These are phyloP conservation scores for Lantana camara DNA, from an alignment of 257 asterid genomes.

Conservation along the genomic window DNA sequence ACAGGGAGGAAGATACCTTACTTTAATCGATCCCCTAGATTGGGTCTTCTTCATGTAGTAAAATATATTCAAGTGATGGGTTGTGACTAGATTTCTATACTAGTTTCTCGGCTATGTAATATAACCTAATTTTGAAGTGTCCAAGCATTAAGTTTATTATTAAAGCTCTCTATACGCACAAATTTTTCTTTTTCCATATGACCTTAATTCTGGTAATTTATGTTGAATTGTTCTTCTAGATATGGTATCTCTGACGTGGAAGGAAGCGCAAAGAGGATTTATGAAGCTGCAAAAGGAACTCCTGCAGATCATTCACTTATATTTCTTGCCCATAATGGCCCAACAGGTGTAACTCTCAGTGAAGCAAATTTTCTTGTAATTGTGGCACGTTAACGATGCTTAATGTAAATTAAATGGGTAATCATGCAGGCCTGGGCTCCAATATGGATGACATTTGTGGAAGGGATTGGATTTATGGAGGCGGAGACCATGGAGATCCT, in stretches of 20 bases:
- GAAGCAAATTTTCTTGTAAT: slow-evolving; percentile 3
- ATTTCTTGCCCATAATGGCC: slow-evolving; percentile 96
- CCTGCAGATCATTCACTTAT: slow-evolving; percentile 71
- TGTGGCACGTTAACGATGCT: slow-evolving; percentile 21
- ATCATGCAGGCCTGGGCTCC: slow-evolving; percentile 73
- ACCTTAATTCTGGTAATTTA: slow-evolving; percentile 17
- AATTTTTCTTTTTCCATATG: slow-evolving; percentile 3
- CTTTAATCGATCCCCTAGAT: neutral
- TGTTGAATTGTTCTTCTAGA: slow-evolving; percentile 42
- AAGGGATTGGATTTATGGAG: slow-evolving; percentile 71
- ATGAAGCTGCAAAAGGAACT: slow-evolving; percentile 61
- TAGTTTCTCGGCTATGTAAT: neutral
- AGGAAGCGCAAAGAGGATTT: slow-evolving; percentile 72
- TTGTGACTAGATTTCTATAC: neutral
- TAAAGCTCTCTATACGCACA: neutral
- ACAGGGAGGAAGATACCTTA: neutral
- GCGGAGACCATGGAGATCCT: slow-evolving; percentile 95
- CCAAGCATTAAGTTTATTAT: neutral
- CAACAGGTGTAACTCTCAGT: slow-evolving; percentile 57
- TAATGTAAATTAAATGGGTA: slow-evolving; percentile 13
- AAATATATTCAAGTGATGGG: neutral
- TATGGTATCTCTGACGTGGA: slow-evolving; percentile 69
- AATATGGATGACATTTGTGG: slow-evolving; percentile 83
- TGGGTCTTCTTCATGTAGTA: neutral
- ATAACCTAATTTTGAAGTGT: neutral